Evolutionary conservation across 768 basidiomycete species (phyloP).

Genomic region (Pisolithus marmoratus): DNA sequence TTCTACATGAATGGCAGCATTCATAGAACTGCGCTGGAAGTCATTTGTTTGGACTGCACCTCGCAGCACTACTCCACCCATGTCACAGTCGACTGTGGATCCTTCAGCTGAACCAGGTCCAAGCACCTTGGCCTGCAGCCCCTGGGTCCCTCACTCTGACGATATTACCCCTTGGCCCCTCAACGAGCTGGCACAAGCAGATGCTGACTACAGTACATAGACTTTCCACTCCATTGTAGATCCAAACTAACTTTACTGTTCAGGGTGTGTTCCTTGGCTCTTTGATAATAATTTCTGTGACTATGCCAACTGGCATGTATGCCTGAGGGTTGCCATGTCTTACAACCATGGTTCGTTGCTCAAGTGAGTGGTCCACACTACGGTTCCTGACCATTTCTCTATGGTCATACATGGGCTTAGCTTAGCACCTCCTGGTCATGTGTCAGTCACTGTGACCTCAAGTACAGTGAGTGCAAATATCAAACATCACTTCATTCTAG

Average conservation of each 20-base stretch:
- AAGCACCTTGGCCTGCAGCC: neutral
- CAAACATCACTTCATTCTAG: neutral
- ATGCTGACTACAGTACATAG: too few relatives aligned
- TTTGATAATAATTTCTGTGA: neutral
- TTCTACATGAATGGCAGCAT: neutral
- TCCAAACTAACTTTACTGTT: neutral
- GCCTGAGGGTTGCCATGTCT: neutral
- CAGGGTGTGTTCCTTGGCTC: neutral
- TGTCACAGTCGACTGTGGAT: neutral
- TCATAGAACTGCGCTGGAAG: neutral
- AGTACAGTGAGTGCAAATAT: neutral
- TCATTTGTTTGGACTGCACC: neutral
- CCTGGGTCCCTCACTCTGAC: too few relatives aligned
- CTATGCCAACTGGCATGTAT: neutral
- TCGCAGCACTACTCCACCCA: neutral
- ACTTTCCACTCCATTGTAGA: neutral
- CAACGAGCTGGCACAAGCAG: too few relatives aligned
- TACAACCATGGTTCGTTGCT: neutral
- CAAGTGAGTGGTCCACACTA: neutral
- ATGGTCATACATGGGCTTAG: neutral
- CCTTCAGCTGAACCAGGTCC: neutral
- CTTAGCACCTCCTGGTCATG: neutral
- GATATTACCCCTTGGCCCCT: too few relatives aligned
- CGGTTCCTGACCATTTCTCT: neutral
- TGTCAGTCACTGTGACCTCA: neutral